These are phyloP conservation scores for Dioscorea dumetorum DNA, from an alignment of 106 monocot genomes.

Conservation along the genomic window DNA sequence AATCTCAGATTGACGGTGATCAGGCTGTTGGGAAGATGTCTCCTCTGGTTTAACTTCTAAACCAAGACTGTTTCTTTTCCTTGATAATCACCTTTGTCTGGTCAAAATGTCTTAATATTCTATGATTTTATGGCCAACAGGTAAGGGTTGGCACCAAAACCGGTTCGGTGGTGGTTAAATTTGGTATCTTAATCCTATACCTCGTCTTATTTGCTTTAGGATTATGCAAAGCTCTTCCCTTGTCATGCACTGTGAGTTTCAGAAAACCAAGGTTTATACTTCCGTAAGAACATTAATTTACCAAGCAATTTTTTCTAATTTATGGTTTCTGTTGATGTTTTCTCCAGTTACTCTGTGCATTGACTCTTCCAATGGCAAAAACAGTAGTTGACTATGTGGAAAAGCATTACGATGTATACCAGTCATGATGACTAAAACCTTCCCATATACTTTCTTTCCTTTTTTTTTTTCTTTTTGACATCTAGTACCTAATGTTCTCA, in stretches of 20 bases:
- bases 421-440: too few relatives aligned
- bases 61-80: neutral
- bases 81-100: neutral
- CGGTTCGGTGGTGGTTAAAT: constrained; percentile 58
- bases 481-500: neutral
- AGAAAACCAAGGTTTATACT: neutral
- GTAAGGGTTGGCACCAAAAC: constrained; percentile 73
- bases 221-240: constrained; percentile 59
- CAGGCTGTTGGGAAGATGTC: constrained; percentile 83
- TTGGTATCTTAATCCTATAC: constrained; percentile 51
- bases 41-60: constrained; percentile 60
- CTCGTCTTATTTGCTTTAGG: constrained; percentile 38
- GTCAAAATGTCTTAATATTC: neutral
- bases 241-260: constrained; percentile 46
- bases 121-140: constrained; percentile 18
- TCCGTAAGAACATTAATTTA: neutral
- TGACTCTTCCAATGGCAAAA: constrained; percentile 66
- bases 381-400: constrained; percentile 52
- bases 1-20: constrained; percentile 81
- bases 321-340: neutral
- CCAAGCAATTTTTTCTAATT: neutral
- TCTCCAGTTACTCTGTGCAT: constrained; percentile 47
- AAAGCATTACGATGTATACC: constrained; percentile 60
- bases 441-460: too few relatives aligned
- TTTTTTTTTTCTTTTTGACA: too few relatives aligned